Percentiles rank a stretch among this genome's conserved stretches.
Conservation (phyloP, 192 early-diverging fungal species). For the Coemansia sp. region DNA sequence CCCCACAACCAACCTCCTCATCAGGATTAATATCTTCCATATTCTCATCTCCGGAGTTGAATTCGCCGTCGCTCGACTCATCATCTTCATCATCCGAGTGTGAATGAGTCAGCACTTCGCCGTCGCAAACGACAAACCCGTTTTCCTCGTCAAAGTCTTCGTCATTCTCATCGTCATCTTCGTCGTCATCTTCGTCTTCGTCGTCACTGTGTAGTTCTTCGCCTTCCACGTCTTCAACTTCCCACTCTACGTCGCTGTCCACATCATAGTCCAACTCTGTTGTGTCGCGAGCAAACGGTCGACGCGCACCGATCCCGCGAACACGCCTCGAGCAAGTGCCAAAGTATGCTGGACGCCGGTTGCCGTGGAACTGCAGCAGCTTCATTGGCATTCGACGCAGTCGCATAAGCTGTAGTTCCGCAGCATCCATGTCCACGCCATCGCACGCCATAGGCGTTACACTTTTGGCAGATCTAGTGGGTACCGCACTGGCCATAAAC, state of each 20-base stretch:
- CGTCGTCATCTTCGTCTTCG: slow-evolving; percentile 60
- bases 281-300: slow-evolving; percentile 66
- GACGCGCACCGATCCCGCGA: slow-evolving; percentile 55
- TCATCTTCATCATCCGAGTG: slow-evolving; percentile 7
- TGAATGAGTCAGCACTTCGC: background rate
- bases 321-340: slow-evolving; percentile 76
- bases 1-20: slow-evolving; percentile 28
- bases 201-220: slow-evolving; percentile 83
- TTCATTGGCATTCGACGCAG: slow-evolving; percentile 30
- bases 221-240: slow-evolving; percentile 79
- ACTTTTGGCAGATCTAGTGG: background rate
- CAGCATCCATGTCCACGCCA: slow-evolving; percentile 29
- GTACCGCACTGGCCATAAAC: background rate
- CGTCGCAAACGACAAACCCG: slow-evolving; percentile 81
- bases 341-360: slow-evolving; percentile 36
- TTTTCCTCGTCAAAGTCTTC: slow-evolving; percentile 83
- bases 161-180: slow-evolving; percentile 54
- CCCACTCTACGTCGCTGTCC: slow-evolving; percentile 92
- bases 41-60: slow-evolving; percentile 42
- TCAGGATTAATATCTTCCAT: slow-evolving; percentile 42
- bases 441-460: background rate
- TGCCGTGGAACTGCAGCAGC: slow-evolving; percentile 34
- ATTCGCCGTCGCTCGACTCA: slow-evolving; percentile 13
- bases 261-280: slow-evolving; percentile 74
- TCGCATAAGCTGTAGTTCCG: slow-evolving; percentile 21